These are phyloP conservation scores for Zygotorulaspora chibaensis DNA, from an alignment of 805 yeast genomes.

Conservation along the genomic window DNA sequence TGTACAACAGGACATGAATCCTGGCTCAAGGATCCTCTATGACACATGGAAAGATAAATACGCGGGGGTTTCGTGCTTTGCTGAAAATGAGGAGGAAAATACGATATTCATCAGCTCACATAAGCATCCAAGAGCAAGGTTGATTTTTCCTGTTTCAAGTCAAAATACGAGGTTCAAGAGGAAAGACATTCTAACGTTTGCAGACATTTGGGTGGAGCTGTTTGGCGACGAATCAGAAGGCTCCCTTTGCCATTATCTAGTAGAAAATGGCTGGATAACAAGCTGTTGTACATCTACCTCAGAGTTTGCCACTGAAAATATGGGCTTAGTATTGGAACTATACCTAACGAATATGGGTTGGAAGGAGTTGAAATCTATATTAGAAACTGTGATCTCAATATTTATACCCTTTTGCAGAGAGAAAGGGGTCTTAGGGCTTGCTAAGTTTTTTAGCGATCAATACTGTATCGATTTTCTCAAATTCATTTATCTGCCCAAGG, in stretches of 20 bases:
- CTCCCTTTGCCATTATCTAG: conserved; percentile 44
- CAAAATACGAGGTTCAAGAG: conserved; percentile 12
- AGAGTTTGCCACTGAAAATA: conserved; percentile 34
- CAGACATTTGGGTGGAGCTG: conserved; percentile 49
- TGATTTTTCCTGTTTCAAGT: conserved; percentile 42
- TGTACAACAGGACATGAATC: conserved; percentile 2
- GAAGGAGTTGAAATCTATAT: conserved; percentile 34
- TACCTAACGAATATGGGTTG: conserved; percentile 46
- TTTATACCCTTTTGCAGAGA: conserved; percentile 17
- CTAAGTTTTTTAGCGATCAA: conserved; percentile 44
- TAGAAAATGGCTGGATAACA: conserved; percentile 35
- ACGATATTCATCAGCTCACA: conserved; percentile 39
- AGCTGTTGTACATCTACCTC: conserved; percentile 43
- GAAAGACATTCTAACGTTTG: conserved; percentile 31
- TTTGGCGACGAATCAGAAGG: conserved; percentile 59
- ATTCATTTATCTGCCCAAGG: conserved; percentile 41
- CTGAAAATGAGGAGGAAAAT: conserved; percentile 17
- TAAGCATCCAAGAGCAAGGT: conserved; percentile 38
- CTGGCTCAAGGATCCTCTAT: conserved; percentile 21
- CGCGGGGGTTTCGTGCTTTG: conserved; percentile 24
- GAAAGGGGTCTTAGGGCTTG: conserved; percentile 28
- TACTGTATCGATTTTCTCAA: conserved; percentile 45
- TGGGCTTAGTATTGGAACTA: conserved; percentile 47
- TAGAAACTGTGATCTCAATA: conserved; percentile 33
- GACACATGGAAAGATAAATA: conserved; percentile 21